Evolutionary conservation across 225 moss, liverwort and hornwort species (phyloP).

Genomic region (Asterella californica): DNA sequence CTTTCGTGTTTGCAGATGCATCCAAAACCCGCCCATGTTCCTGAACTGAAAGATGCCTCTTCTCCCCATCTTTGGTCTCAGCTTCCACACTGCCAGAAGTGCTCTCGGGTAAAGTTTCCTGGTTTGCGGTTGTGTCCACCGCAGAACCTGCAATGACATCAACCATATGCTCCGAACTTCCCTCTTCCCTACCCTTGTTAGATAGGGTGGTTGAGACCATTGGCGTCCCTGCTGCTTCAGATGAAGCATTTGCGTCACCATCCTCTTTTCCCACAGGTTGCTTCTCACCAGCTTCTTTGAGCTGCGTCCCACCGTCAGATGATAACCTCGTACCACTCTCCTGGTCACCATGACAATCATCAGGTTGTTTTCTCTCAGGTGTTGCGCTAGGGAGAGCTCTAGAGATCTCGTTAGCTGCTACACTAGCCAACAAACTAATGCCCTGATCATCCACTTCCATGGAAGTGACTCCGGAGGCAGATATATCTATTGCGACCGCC

Average conservation of each 20-base stretch:
- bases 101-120: slow-evolving; percentile 18
- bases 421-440: slow-evolving; percentile 83
- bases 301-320: slow-evolving; percentile 23
- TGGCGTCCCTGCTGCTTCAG: slow-evolving; percentile 29
- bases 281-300: slow-evolving; percentile 35
- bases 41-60: slow-evolving; percentile 14
- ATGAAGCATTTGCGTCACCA: slow-evolving; percentile 42
- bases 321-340: slow-evolving; percentile 23
- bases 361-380: slow-evolving; percentile 38
- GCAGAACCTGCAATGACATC: slow-evolving; percentile 6
- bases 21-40: slow-evolving; percentile 24
- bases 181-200: slow-evolving; percentile 29
- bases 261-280: slow-evolving; percentile 40
- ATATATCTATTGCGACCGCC: slow-evolving; percentile 36
- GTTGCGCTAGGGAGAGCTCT: slow-evolving; percentile 18
- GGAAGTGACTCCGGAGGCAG: slow-evolving; percentile 42
- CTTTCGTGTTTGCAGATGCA: slow-evolving; percentile 11
- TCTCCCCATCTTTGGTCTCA: slow-evolving; percentile 25
- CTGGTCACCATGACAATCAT: slow-evolving; percentile 25
- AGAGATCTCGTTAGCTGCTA: slow-evolving; percentile 72
- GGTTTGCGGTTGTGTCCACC: slow-evolving; percentile 6
- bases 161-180: slow-evolving; percentile 5
- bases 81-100: slow-evolving; percentile 8
- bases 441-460: slow-evolving; percentile 76
- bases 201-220: background rate